These are phyloP conservation scores for Silybum marianum DNA, from an alignment of 129 eudicot species.

Conservation along the genomic window DNA sequence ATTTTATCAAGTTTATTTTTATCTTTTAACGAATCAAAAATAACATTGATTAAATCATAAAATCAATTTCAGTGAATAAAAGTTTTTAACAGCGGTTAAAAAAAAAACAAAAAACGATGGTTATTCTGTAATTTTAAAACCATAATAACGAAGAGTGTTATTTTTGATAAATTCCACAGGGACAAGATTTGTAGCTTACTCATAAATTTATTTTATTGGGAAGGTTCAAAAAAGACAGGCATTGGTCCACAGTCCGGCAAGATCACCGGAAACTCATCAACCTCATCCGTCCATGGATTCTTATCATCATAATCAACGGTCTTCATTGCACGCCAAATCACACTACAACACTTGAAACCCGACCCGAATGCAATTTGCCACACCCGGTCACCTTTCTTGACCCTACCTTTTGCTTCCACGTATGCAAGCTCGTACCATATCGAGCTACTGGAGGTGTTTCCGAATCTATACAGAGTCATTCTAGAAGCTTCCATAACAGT, in stretches of 20 bases:
- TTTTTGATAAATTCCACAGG: too few species aligned
- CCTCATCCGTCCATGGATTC: constrained; percentile 68
- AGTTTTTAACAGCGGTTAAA: too few species aligned
- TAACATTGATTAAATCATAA: too few species aligned
- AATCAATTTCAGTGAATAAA: too few species aligned
- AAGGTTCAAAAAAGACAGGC: constrained; percentile 26
- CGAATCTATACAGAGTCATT: constrained; percentile 61
- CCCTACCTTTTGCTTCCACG: constrained; percentile 60
- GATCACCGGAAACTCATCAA: constrained; percentile 38
- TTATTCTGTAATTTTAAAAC: too few species aligned
- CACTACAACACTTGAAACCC: constrained; percentile 62
- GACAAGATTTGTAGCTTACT: too few species aligned
- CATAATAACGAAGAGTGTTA: too few species aligned
- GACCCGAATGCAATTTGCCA: constrained; percentile 65
- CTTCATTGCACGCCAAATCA: constrained; percentile 52
- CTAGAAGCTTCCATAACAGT: constrained; percentile 52
- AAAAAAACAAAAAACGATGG: too few species aligned
- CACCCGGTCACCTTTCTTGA: constrained; percentile 49
- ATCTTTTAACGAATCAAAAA: too few species aligned
- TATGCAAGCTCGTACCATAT: constrained; percentile 48
- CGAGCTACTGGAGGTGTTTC: constrained; percentile 68
- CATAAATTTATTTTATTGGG: neutral
- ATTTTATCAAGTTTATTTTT: too few species aligned
- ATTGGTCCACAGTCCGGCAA: constrained; percentile 1
- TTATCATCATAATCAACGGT: constrained; percentile 33